Conservation (phyloP, 371 early-diverging fungal genomes). For the Homolaphlyctis polyrhiza region DNA sequence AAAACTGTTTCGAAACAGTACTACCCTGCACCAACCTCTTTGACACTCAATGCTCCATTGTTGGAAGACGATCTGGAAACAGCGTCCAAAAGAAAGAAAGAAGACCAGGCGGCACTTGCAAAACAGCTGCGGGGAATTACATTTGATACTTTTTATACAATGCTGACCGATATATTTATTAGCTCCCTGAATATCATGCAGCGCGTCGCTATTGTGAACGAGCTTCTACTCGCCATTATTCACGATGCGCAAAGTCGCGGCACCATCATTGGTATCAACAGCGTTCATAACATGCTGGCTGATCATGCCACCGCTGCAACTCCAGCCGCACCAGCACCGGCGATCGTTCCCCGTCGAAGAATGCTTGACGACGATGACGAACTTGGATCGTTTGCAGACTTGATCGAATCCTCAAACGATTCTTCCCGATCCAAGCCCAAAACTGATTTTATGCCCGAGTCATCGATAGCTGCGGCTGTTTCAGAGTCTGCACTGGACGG, state of each 20-base stretch:
- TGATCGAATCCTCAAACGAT: neutral
- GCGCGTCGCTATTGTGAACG: constrained; percentile 57
- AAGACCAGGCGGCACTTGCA: constrained; percentile 43
- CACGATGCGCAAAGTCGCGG: constrained; percentile 45
- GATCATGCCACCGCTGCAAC: neutral
- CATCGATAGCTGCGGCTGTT: neutral
- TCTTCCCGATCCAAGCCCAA: constrained; percentile 2
- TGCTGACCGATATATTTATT: constrained; percentile 65
- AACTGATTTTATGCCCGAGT: neutral
- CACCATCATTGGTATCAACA: constrained; percentile 35
- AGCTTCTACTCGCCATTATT: constrained; percentile 44
- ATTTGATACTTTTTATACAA: constrained; percentile 72
- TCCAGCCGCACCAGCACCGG: neutral
- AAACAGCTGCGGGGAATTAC: constrained; percentile 57
- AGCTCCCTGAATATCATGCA: constrained; percentile 56
- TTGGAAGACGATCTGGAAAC: constrained; percentile 9
- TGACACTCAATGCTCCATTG: constrained; percentile 10
- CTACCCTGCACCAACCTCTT: constrained; percentile 9
- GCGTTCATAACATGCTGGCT: constrained; percentile 10
- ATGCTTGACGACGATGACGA: constrained; percentile 36
- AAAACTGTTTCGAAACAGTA: constrained; percentile 62
- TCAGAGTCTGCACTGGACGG: neutral
- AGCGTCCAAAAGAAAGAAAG: constrained; percentile 27
- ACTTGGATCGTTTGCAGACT: constrained; percentile 16
- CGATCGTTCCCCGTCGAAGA: neutral